Evolutionary conservation across 805 yeast species (phyloP).

Genomic region (Candida jianshihensis): DNA sequence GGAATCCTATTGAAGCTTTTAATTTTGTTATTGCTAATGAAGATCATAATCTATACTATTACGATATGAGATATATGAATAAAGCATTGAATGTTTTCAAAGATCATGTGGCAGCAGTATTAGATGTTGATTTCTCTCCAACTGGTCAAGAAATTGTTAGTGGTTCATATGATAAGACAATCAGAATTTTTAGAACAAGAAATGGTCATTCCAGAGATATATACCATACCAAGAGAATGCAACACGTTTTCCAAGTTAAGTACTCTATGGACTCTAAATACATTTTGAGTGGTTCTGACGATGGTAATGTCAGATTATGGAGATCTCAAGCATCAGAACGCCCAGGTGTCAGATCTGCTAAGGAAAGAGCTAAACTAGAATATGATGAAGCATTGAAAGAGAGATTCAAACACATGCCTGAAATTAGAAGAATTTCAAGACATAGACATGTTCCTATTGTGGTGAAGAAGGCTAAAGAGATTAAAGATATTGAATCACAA

Average conservation of each 20-base stretch:
- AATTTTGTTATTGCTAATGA: constrained; percentile 88
- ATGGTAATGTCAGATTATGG: constrained; percentile 93
- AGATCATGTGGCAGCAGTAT: constrained; percentile 93
- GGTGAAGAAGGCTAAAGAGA: constrained; percentile 83
- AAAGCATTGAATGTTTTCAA: constrained; percentile 79
- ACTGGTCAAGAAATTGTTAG: constrained; percentile 95
- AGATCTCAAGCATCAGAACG: constrained; percentile 82
- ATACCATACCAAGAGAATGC: constrained; percentile 97
- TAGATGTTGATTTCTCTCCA: constrained; percentile 93
- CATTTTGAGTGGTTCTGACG: constrained; percentile 88
- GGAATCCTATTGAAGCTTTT: constrained; percentile 99
- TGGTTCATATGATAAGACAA: constrained; percentile 91
- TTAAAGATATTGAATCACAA: constrained; percentile 66
- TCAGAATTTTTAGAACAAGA: constrained; percentile 65
- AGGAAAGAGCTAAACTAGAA: constrained; percentile 77
- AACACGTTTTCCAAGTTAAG: constrained; percentile 77
- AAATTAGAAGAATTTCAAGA: constrained; percentile 78
- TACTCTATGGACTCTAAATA: constrained; percentile 87
- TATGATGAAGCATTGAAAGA: constrained; percentile 90
- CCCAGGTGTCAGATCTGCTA: constrained; percentile 70
- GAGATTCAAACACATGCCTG: constrained; percentile 94
- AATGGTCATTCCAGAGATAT: constrained; percentile 94
- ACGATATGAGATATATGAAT: constrained; percentile 92
- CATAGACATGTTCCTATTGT: constrained; percentile 89
- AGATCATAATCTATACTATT: constrained; percentile 88